Percentiles rank a stretch among this genome's conserved stretches.
Evolutionary conservation across 768 basidiomycete species (phyloP).

Genomic region (Amanita muscaria): DNA sequence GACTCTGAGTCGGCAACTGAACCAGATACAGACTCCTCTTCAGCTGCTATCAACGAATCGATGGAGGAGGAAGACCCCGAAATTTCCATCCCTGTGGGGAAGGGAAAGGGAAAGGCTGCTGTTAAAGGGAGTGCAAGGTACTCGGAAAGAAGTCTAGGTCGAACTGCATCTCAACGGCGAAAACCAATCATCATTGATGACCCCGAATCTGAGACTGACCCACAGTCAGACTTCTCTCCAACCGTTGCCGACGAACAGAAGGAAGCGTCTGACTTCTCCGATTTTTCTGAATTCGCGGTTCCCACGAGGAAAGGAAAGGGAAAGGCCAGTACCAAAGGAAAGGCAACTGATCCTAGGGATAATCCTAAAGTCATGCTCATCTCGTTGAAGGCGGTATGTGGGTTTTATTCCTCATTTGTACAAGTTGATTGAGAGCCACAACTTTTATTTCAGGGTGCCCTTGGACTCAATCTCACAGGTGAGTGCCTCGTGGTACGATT

Average conservation of each 20-base stretch:
- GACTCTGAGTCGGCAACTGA: no score
- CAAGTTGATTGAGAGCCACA: not conserved
- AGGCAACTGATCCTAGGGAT: constrained; percentile 15
- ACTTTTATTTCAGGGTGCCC: constrained; percentile 44
- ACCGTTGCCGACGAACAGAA: constrained; percentile 20
- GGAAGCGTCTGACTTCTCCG: no score
- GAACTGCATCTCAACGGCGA: not conserved
- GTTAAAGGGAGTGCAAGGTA: no score
- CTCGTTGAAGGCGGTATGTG: constrained; percentile 63
- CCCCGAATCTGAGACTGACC: constrained; percentile 14
- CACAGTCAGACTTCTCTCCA: constrained; percentile 3
- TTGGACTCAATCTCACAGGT: constrained; percentile 78
- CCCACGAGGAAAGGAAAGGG: constrained; percentile 24
- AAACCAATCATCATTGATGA: constrained; percentile 19
- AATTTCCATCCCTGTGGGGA: no score
- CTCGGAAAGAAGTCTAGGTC: no score
- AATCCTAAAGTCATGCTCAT: constrained; percentile 82
- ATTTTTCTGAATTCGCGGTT: constrained; percentile 15
- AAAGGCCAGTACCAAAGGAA: constrained; percentile 23
- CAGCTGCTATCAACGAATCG: no score
- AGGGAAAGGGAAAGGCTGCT: no score
- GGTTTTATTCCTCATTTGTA: not conserved
- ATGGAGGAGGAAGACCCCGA: no score
- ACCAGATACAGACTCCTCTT: no score
- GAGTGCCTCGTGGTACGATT: not conserved